A percentile compares a stretch with the other conserved stretches of the same genome.
These are phyloP conservation scores for Coprinellus micaceus DNA, from an alignment of 768 basidiomycete genomes.

Conservation along the genomic window DNA sequence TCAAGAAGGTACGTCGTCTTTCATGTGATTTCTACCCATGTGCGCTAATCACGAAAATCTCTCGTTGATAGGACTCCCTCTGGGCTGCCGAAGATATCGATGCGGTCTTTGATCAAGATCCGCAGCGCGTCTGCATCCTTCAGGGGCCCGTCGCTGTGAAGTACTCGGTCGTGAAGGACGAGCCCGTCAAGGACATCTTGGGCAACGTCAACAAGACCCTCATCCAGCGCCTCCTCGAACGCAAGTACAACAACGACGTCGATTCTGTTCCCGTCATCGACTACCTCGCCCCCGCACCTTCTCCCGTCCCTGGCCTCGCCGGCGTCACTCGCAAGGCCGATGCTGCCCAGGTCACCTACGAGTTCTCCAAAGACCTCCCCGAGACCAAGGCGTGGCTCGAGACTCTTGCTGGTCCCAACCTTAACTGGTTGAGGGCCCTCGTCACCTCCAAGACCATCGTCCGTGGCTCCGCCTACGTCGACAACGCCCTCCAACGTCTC, in stretches of 20 bases:
- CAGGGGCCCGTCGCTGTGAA: constrained; percentile 96
- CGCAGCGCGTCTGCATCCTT: constrained; percentile 95
- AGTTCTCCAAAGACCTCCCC: constrained; percentile 53
- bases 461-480: constrained; percentile 80
- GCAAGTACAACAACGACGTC: constrained; percentile 73
- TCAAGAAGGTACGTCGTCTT: constrained; percentile 82
- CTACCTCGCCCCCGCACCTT: constrained; percentile 62
- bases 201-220: constrained; percentile 82
- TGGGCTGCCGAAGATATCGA: constrained; percentile 99
- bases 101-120: constrained; percentile 98
- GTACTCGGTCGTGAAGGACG: constrained; percentile 83
- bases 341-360: constrained; percentile 44
- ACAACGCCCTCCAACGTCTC: constrained; percentile 85
- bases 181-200: constrained; percentile 89
- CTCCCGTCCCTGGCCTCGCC: constrained; percentile 30
- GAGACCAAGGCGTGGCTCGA: constrained; percentile 75
- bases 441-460: constrained; percentile 79
- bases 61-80: constrained; percentile 71
- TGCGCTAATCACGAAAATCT: constrained; percentile 14
- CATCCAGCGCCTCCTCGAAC: constrained; percentile 72
- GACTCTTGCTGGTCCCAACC: constrained; percentile 72
- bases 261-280: constrained; percentile 76
- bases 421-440: constrained; percentile 86
- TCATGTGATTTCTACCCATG: constrained; percentile 15
- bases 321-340: constrained; percentile 41